Conservation (phyloP, 495 filamentous ascomycete species). For the Penicillium arizonense region DNA sequence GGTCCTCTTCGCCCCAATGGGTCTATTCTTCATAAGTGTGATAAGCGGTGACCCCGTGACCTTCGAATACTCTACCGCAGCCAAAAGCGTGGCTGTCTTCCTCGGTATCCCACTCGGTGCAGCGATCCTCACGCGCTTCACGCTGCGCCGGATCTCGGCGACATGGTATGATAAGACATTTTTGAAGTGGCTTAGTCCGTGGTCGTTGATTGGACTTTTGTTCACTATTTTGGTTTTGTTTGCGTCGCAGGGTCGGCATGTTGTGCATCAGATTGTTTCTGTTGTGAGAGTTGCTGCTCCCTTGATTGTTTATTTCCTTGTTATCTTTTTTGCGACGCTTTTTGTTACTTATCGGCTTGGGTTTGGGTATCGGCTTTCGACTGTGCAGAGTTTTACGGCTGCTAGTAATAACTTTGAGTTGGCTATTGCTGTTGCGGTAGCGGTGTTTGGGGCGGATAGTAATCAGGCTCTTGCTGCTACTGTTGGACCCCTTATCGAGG, state of each 20-base stretch:
- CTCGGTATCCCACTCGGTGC: slow-evolving; percentile 82
- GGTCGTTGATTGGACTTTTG: slow-evolving; percentile 78
- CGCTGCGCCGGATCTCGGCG: slow-evolving; percentile 53
- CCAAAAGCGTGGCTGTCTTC: slow-evolving; percentile 78
- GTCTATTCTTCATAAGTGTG: slow-evolving; percentile 73
- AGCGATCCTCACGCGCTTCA: slow-evolving; percentile 71
- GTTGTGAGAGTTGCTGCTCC: slow-evolving; percentile 80
- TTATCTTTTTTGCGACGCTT: slow-evolving; percentile 73
- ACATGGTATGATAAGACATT: slow-evolving; percentile 69
- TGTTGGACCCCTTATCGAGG: slow-evolving; percentile 88
- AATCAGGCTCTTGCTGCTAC: slow-evolving; percentile 88
- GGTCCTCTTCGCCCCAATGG: slow-evolving; percentile 78
- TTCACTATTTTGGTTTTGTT: slow-evolving; percentile 88
- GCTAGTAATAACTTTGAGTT: slow-evolving; percentile 96
- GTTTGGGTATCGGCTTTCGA: slow-evolving; percentile 68
- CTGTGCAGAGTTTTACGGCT: slow-evolving; percentile 89
- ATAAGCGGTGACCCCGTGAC: slow-evolving; percentile 49
- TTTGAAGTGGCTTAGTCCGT: slow-evolving; percentile 65
- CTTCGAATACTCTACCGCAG: slow-evolving; percentile 70
- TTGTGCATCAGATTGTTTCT: slow-evolving; percentile 80
- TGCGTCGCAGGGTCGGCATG: slow-evolving; percentile 73
- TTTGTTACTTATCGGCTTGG: slow-evolving; percentile 55
- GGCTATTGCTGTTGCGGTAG: slow-evolving; percentile 88
- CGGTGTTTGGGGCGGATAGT: slow-evolving; percentile 74
- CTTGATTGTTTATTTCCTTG: slow-evolving; percentile 72